Percentiles rank a stretch among this genome's conserved stretches.
These are phyloP conservation scores for Verticillium klebahnii DNA, from an alignment of 2,329 filamentous ascomycete genomes.

Conservation along the genomic window DNA sequence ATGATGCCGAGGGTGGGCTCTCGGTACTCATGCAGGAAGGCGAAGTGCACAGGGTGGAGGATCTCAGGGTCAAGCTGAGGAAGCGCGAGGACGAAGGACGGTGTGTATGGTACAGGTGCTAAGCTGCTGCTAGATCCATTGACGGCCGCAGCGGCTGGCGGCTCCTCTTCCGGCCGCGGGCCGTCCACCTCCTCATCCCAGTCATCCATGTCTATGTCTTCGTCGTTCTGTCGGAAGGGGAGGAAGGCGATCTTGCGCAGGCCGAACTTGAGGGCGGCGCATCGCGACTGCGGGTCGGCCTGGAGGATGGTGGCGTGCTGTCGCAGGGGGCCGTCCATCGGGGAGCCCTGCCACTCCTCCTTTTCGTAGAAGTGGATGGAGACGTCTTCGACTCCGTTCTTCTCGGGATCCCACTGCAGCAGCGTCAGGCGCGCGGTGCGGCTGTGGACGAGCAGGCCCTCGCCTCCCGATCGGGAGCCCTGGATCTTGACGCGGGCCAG, in stretches of 20 bases:
- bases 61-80: conserved; percentile 83
- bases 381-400: conserved; percentile 74
- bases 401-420: conserved; percentile 86
- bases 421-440: conserved; percentile 90
- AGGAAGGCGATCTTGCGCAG: conserved; percentile 85
- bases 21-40: conserved; percentile 93
- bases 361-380: conserved; percentile 99
- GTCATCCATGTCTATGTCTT: conserved; percentile 87
- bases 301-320: conserved; percentile 77
- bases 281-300: conserved; percentile 87
- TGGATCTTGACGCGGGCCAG: conserved; percentile 72
- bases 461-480: conserved; percentile 72
- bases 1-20: conserved; percentile 96
- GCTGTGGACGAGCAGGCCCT: conserved; percentile 78
- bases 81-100: conserved; percentile 90
- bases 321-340: conserved; percentile 73
- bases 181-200: conserved; percentile 81
- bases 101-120: conserved; percentile 68
- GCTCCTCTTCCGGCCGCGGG: conserved; percentile 49
- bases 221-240: conserved; percentile 80
- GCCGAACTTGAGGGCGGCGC: conserved; percentile 91
- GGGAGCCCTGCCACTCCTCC: conserved; percentile 77
- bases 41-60: conserved; percentile 83
- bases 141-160: conserved; percentile 19
- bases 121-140: conserved; percentile 30